Evolutionary conservation across 805 yeast species (phyloP).

Genomic region (Yamadazyma olivae): DNA sequence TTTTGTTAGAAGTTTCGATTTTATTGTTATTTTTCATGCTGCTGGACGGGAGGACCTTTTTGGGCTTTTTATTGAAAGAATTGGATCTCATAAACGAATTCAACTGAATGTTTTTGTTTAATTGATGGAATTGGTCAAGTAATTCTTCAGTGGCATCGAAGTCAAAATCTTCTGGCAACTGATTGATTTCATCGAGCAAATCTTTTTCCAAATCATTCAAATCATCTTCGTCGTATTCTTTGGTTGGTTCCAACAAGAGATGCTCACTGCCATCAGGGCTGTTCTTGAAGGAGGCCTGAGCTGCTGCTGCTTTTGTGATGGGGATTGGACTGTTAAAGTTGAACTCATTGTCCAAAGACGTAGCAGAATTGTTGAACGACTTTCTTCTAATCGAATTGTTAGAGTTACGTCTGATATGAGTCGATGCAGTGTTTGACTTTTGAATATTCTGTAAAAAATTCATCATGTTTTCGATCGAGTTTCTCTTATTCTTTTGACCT

Average conservation of each 20-base stretch:
- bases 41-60: conserved; percentile 19
- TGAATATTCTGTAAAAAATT: conserved; percentile 13
- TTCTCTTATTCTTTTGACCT: conserved; percentile 11
- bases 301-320: neutral
- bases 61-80: conserved; percentile 38
- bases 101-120: conserved; percentile 5
- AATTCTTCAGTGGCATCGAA: conserved; percentile 19
- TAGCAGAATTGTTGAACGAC: neutral
- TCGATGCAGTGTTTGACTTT: conserved; percentile 1
- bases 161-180: conserved; percentile 37
- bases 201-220: conserved; percentile 22
- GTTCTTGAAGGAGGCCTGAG: neutral
- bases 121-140: conserved; percentile 17
- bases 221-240: conserved; percentile 10
- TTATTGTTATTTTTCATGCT: conserved; percentile 18
- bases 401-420: neutral
- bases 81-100: conserved; percentile 29
- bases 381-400: neutral
- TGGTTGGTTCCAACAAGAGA: neutral
- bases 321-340: neutral
- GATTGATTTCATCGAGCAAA: conserved; percentile 33
- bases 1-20: conserved; percentile 34
- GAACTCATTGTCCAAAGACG: neutral
- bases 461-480: conserved; percentile 25
- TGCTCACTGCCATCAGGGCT: neutral